Base-by-base conservation (phyloP, 2,329 filamentous ascomycete species). In the Colletotrichum incanum region DNA sequence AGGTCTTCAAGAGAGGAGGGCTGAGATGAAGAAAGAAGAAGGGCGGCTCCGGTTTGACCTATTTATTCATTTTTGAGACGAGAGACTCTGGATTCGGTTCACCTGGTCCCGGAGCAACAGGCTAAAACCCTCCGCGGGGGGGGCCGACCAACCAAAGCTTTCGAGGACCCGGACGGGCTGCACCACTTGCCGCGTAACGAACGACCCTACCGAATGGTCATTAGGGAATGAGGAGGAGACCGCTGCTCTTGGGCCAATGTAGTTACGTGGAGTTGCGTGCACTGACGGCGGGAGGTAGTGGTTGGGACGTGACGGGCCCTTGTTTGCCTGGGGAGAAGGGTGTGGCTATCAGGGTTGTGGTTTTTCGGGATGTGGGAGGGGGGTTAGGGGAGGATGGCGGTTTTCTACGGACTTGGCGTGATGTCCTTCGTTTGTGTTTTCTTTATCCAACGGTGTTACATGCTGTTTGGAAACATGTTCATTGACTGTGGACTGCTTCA, bases 111-210 rank as follows among this genome's bases (percentile, higher is more conserved):
- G n/a, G 26, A 4, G 31, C 20, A 49, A 61, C 8, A 11, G 43
- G 41, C 59, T 45, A 45, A 45, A 49, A 18, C 34, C 9, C 23
- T 9, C 34, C n/a, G n/a, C n/a, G 16, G 37, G 26, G 41, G 41
- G 41, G 34, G 34, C 34, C 34, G 34, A 8, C 34, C 37, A 9
- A 14, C 39, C 39, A n/a, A 59, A 2, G 26, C 45, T 6, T 47
- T 47, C 58, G 41, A 47, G 26, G 20, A 61, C 41, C 58, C 28
- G 43, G 43, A 61, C 11, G 43, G 18, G 58, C 31, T 47, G n/a
- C 39, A 59, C 39, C 39, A 45, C 54, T 59, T 43, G 31, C 59
- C 59, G 59, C 20, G 41, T 49, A 11, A 37, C 28, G 59, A 61
- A 12, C 43, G 8, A 49, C 9, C 28, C 31, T 34, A 23, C 20